Evolutionary conservation across 2,329 filamentous ascomycete genomes (phyloP), one percentile per base, ranked within the genome.

Genomic region (Alternaria longipes): DNA sequence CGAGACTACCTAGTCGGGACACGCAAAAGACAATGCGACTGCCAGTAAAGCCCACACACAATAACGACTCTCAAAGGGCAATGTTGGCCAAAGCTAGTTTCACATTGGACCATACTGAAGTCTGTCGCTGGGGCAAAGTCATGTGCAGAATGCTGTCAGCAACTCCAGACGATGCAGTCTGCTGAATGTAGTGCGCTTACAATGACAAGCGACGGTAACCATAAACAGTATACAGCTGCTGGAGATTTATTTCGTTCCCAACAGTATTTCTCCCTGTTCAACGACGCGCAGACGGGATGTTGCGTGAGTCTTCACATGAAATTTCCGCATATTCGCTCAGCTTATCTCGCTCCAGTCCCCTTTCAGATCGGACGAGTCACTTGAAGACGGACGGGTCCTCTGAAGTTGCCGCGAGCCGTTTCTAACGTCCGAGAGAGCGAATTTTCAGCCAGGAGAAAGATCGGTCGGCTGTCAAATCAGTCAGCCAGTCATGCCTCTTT

Each of bases 351-450:
- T 41, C 50, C 50, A 52, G 12, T 52, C 60, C 60, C 58, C 60
- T 45, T 55, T 49, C 59, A 50, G 30, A 34, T 26, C 54, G 52
- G 61, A 54, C 60, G 46, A 36, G 26, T 52, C 47, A 40, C 58
- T 53, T 59, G 60, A 12, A 53, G 44, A 18, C 56, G 49, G 61
- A 54, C 60, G 46, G 47, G 34, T 49, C 45, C 36, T 54, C 53
- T 59, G 57, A n/a, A 54, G 45, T 60, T 58, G 54, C 65, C 63
- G 60, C 59, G 66, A 74, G 65, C 69, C 56, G 66, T 69, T 68
- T 65, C 59, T 36, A 55, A 18, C 55, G 45, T 51, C 45, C 51
- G 52, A 56, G 62, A 45, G 47, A 58, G 57, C 59, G 49, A 55
- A 30, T 18, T 54, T 36, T 36, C 58, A 56, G 30, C 46, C 46